Conservation (phyloP, 2,329 filamentous ascomycete species). For the Seiridium unicorne region DNA sequence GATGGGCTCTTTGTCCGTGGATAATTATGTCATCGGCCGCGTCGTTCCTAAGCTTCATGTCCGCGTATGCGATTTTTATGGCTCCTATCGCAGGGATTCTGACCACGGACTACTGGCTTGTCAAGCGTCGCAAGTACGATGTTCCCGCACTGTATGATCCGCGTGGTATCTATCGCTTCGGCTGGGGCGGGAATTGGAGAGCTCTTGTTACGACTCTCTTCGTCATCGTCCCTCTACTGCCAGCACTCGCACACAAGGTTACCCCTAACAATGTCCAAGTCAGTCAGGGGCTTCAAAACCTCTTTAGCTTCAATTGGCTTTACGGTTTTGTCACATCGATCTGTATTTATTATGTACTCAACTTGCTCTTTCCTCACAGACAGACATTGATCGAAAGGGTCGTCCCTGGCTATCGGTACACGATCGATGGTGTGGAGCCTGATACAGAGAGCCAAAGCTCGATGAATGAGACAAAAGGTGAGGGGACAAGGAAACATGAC, state of each 20-base stretch:
- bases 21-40: constrained; percentile 29
- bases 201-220: constrained; percentile 21
- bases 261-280: constrained; percentile 20
- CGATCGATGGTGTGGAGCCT: constrained; percentile 13
- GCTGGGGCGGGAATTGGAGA: constrained; percentile 30
- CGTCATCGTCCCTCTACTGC: constrained; percentile 27
- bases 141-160: constrained; percentile 35
- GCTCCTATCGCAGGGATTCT: constrained; percentile 24
- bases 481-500: background rate
- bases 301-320: constrained; percentile 28
- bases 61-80: constrained; percentile 32
- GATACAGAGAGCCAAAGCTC: constrained; percentile 5
- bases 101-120: constrained; percentile 20
- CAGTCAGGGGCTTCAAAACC: constrained; percentile 18
- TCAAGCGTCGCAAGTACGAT: constrained; percentile 31
- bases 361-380: constrained; percentile 18
- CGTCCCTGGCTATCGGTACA: constrained; percentile 14
- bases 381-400: constrained; percentile 17
- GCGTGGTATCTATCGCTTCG: constrained; percentile 32
- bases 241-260: constrained; percentile 26
- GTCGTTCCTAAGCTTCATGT: constrained; percentile 30
- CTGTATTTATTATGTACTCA: constrained; percentile 17
- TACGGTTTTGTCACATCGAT: constrained; percentile 24
- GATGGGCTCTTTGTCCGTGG: constrained; percentile 34
- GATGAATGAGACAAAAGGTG: background rate